These are phyloP conservation scores for Catharanthus roseus DNA, from an alignment of 257 asterid species.

Conservation along the genomic window DNA sequence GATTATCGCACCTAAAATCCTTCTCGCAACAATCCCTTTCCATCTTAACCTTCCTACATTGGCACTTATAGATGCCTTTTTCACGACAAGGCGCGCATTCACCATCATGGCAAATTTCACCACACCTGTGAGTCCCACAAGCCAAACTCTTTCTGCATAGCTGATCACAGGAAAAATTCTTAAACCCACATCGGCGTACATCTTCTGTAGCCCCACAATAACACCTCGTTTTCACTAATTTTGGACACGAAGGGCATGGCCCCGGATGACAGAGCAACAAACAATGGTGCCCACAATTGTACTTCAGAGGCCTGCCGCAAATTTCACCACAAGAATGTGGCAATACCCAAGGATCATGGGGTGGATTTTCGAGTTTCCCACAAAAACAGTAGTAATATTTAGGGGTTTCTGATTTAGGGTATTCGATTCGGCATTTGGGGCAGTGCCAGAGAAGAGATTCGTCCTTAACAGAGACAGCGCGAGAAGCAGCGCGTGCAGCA, in stretches of 20 bases:
- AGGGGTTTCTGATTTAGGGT: slow-evolving; percentile 59
- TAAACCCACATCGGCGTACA: slow-evolving; percentile 80
- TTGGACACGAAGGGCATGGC: slow-evolving; percentile 91
- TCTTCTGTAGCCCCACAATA: slow-evolving; percentile 75
- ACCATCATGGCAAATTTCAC: slow-evolving; percentile 72
- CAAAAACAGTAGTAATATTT: slow-evolving; percentile 68
- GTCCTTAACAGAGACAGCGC: slow-evolving; percentile 55
- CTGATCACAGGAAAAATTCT: slow-evolving; percentile 62
- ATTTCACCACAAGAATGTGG: slow-evolving; percentile 95
- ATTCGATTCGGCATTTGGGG: slow-evolving; percentile 89
- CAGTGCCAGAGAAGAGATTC: slow-evolving; percentile 70
- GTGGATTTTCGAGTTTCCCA: slow-evolving; percentile 73
- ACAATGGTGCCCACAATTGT: slow-evolving; percentile 81
- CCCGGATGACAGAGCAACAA: slow-evolving; percentile 87
- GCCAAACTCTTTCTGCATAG: slow-evolving; percentile 47
- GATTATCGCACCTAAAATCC: slow-evolving; percentile 60
- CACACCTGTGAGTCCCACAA: slow-evolving; percentile 67
- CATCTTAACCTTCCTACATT: slow-evolving; percentile 61
- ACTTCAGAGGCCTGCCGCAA: slow-evolving; percentile 58
- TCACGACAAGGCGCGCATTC: slow-evolving; percentile 59
- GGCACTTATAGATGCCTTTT: slow-evolving; percentile 53
- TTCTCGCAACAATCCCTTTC: slow-evolving; percentile 72
- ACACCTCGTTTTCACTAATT: slow-evolving; percentile 56
- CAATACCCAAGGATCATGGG: slow-evolving; percentile 83
- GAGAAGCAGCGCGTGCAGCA: slow-evolving; percentile 69